A percentile compares a stretch with the other conserved stretches of the same genome.
These are phyloP conservation scores for Camelina neglecta DNA, from an alignment of 345 rosid genomes.

Conservation along the genomic window DNA sequence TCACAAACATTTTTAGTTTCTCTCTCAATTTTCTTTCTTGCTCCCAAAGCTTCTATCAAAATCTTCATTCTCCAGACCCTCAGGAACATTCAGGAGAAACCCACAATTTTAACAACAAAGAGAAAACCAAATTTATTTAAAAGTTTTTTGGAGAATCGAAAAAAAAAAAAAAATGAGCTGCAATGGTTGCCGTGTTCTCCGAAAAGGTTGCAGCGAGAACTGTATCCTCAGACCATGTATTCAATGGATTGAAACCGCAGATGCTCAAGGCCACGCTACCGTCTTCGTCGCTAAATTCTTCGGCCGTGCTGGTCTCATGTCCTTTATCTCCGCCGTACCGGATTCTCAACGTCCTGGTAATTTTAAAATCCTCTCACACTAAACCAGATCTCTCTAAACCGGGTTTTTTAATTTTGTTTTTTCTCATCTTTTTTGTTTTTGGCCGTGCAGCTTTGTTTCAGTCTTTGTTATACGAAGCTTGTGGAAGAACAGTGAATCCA, in stretches of 20 bases:
- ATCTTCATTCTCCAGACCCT: conserved; percentile 28
- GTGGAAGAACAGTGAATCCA: conserved; percentile 95
- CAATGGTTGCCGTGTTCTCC: conserved; percentile 95
- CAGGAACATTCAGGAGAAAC: conserved; percentile 10
- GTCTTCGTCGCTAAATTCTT: conserved; percentile 97
- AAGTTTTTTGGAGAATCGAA: neutral
- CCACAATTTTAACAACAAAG: no score
- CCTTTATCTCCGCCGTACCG: conserved; percentile 94
- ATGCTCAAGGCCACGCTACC: conserved; percentile 97
- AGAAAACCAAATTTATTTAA: no score
- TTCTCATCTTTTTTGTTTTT: neutral
- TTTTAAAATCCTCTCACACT: no score
- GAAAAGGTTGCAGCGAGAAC: conserved; percentile 95
- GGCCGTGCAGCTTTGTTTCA: conserved; percentile 73
- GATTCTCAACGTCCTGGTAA: conserved; percentile 88
- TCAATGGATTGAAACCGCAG: conserved; percentile 88
- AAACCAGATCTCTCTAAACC: neutral
- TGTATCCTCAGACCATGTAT: conserved; percentile 89
- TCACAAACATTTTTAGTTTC: conserved; percentile 28
- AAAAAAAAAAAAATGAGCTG: conserved; percentile 75
- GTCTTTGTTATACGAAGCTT: conserved; percentile 84
- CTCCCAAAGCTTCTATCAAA: conserved; percentile 36
- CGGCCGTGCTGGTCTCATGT: conserved; percentile 98
- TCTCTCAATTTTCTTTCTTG: conserved; percentile 36
- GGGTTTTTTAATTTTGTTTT: conserved; percentile 4